Base-by-base conservation (phyloP, 768 basidiomycete species). In the Russula foetens region DNA sequence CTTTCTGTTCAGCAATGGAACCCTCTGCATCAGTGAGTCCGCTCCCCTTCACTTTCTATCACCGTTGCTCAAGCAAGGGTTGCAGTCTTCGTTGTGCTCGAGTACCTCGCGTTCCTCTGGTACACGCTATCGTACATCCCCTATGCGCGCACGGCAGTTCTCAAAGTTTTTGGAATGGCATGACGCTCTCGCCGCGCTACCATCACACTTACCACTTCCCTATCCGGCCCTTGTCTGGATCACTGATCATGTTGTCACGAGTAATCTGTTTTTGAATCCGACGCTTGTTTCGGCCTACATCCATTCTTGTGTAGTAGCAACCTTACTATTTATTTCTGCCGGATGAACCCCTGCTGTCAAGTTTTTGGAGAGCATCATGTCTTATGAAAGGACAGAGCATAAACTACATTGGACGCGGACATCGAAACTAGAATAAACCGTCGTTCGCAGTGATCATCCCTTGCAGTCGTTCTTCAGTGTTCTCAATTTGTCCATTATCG, bases 81-180 rank as follows among this genome's bases (percentile, higher is more conserved):
- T 53, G 41, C 44, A 48, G 90, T 93, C 59, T 91, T 97, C 71
- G 94, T 97, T 60, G 79, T 96, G 73, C 76, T 97, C 72, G 86
- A 95, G 72, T 96, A 90, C 72, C 78, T 96, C 59, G 94, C 93
- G 7, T 96, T 88, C 73, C 84, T 87, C 23, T 97, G 93, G 92
- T 95, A 89, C 71, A 84, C 81, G 53, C 74, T 90, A 31, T 88
- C 86, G 7, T 97, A 95, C 75, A 92, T 98, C 67, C 94, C 94
- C 3, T 96, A 95, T 67, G 94, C 94, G 2, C 81, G 93, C 56
- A 70, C 83, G 2, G 86, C 85, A 14, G 82, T 90, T 45, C 76
- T 82, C 60, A 90, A 83, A 71, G 70, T 82, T 33, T 76, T 91
- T 59, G 86, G 80, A 3, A 70, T 81, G 69, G 68, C 58, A 68